Evolutionary conservation across 2,329 filamentous ascomycete genomes (phyloP).

Genomic region (Aspergillus brunneoviolaceus): DNA sequence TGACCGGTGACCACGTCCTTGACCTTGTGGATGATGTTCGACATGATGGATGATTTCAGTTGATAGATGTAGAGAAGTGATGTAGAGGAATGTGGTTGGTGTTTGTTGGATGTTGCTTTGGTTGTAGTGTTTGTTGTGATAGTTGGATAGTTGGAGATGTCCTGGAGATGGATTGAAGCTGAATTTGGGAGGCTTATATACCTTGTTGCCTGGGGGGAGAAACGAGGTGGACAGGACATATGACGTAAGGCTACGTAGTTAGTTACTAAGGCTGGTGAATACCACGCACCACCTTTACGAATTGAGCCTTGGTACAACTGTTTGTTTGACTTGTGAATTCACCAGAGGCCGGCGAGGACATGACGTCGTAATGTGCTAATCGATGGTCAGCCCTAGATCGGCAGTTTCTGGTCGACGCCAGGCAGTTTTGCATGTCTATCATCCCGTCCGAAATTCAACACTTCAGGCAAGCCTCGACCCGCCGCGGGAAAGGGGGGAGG

Average conservation of each 20-base stretch:
- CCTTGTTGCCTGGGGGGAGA: not conserved
- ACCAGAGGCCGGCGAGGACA: not conserved
- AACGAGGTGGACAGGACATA: not conserved
- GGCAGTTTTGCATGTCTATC: too few relatives aligned
- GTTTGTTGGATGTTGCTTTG: not conserved
- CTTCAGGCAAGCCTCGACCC: too few relatives aligned
- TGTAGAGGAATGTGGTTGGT: not conserved
- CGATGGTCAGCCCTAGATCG: not conserved
- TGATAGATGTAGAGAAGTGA: not conserved
- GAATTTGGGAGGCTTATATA: not conserved
- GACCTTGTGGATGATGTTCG: slow-evolving; percentile 45
- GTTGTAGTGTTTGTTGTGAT: not conserved
- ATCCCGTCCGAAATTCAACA: too few relatives aligned
- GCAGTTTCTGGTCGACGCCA: not conserved
- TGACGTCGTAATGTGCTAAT: not conserved
- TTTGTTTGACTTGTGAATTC: not conserved
- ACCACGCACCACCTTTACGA: not conserved
- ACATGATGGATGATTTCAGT: slow-evolving; percentile 35
- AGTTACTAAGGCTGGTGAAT: not conserved
- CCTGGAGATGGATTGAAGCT: not conserved
- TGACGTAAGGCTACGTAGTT: not conserved
- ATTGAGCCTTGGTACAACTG: not conserved
- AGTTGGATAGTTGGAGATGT: not conserved
- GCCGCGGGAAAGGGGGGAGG: too few relatives aligned
- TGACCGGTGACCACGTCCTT: slow-evolving; percentile 43